phyloP scores from a whole-genome alignment of 495 filamentous ascomycete species.

The Neurospora intermedia region DNA sequence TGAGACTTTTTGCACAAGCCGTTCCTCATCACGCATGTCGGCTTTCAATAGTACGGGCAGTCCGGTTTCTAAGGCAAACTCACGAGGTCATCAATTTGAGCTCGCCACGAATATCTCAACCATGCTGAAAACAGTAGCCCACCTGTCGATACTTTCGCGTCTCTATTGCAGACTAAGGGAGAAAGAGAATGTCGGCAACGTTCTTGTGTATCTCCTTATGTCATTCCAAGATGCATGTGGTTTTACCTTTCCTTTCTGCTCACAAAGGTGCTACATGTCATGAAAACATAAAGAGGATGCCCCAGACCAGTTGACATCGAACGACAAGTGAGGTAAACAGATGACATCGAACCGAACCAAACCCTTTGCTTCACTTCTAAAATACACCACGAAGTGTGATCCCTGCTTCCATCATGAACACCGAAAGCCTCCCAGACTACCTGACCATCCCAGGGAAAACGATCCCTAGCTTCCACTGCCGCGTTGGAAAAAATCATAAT shows the following conservation, averaged over 20 bases:
- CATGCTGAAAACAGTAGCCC: no score
- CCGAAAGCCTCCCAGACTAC: background rate
- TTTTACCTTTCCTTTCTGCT: background rate
- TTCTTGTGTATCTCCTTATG: background rate
- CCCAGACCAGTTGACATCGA: background rate
- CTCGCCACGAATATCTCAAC: no score
- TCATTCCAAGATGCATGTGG: background rate
- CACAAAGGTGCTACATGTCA: background rate
- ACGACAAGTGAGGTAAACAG: background rate
- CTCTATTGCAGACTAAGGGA: no score
- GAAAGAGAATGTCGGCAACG: no score
- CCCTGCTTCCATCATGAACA: background rate
- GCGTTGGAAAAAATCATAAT: background rate
- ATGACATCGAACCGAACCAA: background rate
- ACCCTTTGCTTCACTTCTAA: background rate
- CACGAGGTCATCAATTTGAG: no score
- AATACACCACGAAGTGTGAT: background rate
- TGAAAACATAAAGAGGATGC: background rate
- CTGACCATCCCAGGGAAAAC: background rate
- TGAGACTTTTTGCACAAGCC: no score
- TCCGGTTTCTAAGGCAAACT: no score
- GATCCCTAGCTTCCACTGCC: background rate
- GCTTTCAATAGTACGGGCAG: no score
- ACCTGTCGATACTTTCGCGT: no score
- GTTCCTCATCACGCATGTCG: no score